Conservation (phyloP, 495 filamentous ascomycete genomes). For the Penicillium roqueforti region DNA sequence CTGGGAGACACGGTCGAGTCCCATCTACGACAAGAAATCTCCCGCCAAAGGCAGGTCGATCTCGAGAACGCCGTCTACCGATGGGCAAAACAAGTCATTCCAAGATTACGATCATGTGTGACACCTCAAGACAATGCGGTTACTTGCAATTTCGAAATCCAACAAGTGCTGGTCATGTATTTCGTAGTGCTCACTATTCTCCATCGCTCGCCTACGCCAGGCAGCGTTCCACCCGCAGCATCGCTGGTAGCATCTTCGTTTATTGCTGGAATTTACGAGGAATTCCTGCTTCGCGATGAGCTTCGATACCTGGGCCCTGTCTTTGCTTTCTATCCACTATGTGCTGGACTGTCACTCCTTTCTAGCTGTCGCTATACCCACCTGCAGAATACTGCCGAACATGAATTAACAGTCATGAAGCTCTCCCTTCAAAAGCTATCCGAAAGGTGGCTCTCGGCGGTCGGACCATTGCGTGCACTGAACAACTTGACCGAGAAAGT, state of each 20-base stretch:
- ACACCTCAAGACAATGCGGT: slow-evolving; percentile 17
- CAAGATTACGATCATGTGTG: slow-evolving; percentile 20
- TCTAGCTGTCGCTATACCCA: slow-evolving; percentile 27
- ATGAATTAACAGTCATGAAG: slow-evolving; percentile 30
- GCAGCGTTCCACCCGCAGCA: slow-evolving; percentile 22
- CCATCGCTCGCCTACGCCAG: slow-evolving; percentile 25
- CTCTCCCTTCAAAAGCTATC: slow-evolving; percentile 30
- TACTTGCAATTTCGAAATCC: slow-evolving; percentile 20
- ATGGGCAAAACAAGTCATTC: slow-evolving; percentile 30
- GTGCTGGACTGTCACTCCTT: slow-evolving; percentile 23
- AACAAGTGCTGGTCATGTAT: slow-evolving; percentile 28
- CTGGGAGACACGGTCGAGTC: slow-evolving; percentile 29
- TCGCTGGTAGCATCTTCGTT: slow-evolving; percentile 28
- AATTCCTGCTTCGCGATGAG: slow-evolving; percentile 28
- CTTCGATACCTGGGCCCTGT: slow-evolving; percentile 28
- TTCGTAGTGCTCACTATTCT: slow-evolving; percentile 27
- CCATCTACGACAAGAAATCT: slow-evolving; percentile 25
- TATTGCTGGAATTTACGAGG: slow-evolving; percentile 31
- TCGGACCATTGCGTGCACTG: slow-evolving; percentile 25
- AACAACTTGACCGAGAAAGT: slow-evolving; percentile 30
- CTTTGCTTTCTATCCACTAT: slow-evolving; percentile 28
- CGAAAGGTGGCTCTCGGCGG: slow-evolving; percentile 28
- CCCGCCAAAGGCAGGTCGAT: slow-evolving; percentile 22
- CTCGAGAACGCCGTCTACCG: slow-evolving; percentile 29
- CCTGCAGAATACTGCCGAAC: slow-evolving; percentile 24